Percentiles rank a stretch among this genome's conserved stretches.
Conservation (phyloP, 495 filamentous ascomycete genomes). For the Penicillium pancosmium region DNA sequence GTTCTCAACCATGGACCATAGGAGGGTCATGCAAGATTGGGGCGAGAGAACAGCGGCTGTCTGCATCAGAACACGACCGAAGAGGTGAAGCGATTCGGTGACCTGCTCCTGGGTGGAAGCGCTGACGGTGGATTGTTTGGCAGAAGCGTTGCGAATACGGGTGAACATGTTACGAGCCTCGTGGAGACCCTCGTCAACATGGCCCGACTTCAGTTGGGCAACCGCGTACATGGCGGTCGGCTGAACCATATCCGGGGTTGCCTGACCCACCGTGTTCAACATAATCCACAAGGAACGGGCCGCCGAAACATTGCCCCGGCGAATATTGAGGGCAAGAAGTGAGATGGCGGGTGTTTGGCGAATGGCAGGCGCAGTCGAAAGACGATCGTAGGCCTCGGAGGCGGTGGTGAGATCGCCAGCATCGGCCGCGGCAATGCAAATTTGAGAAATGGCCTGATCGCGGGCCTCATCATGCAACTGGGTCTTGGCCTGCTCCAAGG, state of each 20-base stretch:
- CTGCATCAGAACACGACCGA: slow-evolving; percentile 59
- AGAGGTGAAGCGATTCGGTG: slow-evolving; percentile 83
- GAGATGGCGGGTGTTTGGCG: slow-evolving; percentile 73
- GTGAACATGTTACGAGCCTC: slow-evolving; percentile 82
- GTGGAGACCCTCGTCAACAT: slow-evolving; percentile 72
- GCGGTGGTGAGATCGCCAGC: slow-evolving; percentile 71
- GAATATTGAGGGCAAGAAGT: slow-evolving; percentile 81
- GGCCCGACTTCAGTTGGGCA: slow-evolving; percentile 77
- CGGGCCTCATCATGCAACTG: slow-evolving; percentile 51
- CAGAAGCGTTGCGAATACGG: slow-evolving; percentile 65
- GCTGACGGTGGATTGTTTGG: slow-evolving; percentile 28
- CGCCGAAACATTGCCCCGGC: slow-evolving; percentile 71
- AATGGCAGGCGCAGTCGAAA: slow-evolving; percentile 51
- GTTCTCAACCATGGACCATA: slow-evolving; percentile 77
- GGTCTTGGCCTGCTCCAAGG: slow-evolving; percentile 63
- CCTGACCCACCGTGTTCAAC: slow-evolving; percentile 61
- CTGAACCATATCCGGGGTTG: slow-evolving; percentile 73
- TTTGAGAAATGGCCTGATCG: slow-evolving; percentile 56
- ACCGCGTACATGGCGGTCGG: slow-evolving; percentile 84
- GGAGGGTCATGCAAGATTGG: slow-evolving; percentile 58
- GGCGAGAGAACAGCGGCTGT: slow-evolving; percentile 51
- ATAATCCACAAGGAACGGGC: slow-evolving; percentile 78
- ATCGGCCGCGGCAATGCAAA: slow-evolving; percentile 77
- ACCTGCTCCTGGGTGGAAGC: slow-evolving; percentile 68
- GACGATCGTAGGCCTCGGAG: slow-evolving; percentile 62